Evolutionary conservation across 768 basidiomycete genomes (phyloP).

Genomic region (Boletus rubropictus): DNA sequence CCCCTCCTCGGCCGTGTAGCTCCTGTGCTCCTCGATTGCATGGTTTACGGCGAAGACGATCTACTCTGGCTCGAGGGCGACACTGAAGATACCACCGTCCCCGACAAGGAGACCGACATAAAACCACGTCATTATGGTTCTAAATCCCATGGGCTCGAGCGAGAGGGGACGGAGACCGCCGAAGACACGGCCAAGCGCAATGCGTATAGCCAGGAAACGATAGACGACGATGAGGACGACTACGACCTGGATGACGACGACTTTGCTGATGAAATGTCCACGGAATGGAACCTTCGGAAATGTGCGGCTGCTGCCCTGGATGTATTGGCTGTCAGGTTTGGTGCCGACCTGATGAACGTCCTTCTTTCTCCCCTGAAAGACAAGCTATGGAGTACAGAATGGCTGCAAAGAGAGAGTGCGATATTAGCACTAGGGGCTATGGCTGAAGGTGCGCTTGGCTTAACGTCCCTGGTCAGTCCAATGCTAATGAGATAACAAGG

Average conservation of each 20-base stretch:
- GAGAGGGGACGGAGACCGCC: slow-evolving; percentile 43
- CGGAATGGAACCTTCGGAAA: slow-evolving; percentile 98
- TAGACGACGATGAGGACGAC: slow-evolving; percentile 84
- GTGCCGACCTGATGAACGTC: slow-evolving; percentile 82
- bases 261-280: slow-evolving; percentile 93
- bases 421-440: slow-evolving; percentile 96
- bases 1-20: slow-evolving; percentile 89
- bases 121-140: slow-evolving; percentile 89
- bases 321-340: slow-evolving; percentile 91
- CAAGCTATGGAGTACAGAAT: slow-evolving; percentile 88
- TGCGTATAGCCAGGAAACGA: slow-evolving; percentile 75
- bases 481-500: slow-evolving; percentile 43
- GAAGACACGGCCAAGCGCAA: slow-evolving; percentile 40
- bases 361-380: slow-evolving; percentile 86
- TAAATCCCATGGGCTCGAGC: slow-evolving; percentile 82
- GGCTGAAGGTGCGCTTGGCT: slow-evolving; percentile 75
- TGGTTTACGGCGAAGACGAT: slow-evolving; percentile 96
- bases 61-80: slow-evolving; percentile 92
- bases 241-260: slow-evolving; percentile 78
- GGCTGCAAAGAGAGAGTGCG: slow-evolving; percentile 92
- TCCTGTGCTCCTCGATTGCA: slow-evolving; percentile 92
- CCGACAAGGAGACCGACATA: slow-evolving; percentile 93
- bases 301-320: slow-evolving; percentile 97
- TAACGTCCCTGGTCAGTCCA: neutral
- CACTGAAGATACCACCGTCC: slow-evolving; percentile 81